These are phyloP conservation scores for Populus simonii DNA, from an alignment of 345 rosid genomes.

Conservation along the genomic window DNA sequence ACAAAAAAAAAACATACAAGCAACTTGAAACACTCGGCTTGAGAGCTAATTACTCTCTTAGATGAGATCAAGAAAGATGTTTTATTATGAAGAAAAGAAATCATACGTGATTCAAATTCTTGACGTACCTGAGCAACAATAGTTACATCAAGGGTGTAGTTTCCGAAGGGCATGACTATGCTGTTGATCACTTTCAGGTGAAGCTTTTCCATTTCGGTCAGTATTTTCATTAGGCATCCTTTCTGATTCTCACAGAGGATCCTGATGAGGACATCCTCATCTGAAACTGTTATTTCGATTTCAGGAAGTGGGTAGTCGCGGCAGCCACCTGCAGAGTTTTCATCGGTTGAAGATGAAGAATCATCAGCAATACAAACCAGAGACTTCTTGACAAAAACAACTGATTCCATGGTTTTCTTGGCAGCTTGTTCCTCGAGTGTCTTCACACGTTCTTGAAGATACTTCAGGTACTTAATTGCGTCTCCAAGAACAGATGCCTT, in stretches of 20 bases:
- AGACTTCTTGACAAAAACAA: constrained; percentile 47
- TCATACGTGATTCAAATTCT: not conserved
- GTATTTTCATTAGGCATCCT: constrained; percentile 37
- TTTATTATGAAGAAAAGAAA: not conserved
- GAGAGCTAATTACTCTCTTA: no score
- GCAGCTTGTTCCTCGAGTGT: constrained; percentile 51
- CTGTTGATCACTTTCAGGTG: constrained; percentile 43
- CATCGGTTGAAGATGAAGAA: constrained; percentile 37
- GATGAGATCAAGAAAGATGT: no score
- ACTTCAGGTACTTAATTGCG: constrained; percentile 54
- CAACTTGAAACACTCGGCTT: no score
- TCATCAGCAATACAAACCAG: constrained; percentile 34
- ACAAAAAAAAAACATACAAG: no score
- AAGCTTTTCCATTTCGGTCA: constrained; percentile 49
- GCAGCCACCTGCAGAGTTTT: constrained; percentile 5
- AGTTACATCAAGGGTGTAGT: constrained; percentile 56
- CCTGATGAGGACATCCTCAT: constrained; percentile 53
- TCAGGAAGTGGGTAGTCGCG: constrained; percentile 40
- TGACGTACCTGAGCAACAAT: constrained; percentile 55
- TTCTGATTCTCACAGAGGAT: constrained; percentile 60
- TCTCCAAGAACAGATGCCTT: constrained; percentile 68
- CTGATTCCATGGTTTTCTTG: constrained; percentile 50
- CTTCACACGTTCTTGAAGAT: constrained; percentile 63
- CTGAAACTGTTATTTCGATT: constrained; percentile 62
- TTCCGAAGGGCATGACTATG: constrained; percentile 55